A percentile compares a stretch with the other conserved stretches of the same genome.
Evolutionary conservation across 1,284 basidiomycete species (phyloP).

Genomic region (Termitomyces sp.): DNA sequence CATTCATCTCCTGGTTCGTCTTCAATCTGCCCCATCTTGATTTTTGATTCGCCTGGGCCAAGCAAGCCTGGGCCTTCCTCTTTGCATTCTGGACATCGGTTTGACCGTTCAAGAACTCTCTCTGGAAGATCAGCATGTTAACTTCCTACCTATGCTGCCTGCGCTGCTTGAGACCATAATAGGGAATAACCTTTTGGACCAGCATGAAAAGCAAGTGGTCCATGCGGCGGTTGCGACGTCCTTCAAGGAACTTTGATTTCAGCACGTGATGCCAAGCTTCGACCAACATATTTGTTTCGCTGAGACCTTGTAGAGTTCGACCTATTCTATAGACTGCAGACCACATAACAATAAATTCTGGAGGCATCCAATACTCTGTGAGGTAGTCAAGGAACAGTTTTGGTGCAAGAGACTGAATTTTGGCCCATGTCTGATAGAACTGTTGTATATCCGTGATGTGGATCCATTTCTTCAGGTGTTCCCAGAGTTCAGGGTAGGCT

Average conservation of each 20-base stretch:
- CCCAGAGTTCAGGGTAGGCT: not conserved
- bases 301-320: not conserved
- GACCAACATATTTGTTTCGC: constrained; percentile 1
- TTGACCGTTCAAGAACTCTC: no score
- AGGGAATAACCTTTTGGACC: not conserved
- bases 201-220: not conserved
- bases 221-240: not conserved
- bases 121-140: no score
- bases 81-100: no score
- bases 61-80: no score
- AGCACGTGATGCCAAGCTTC: constrained; percentile 1
- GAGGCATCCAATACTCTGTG: not conserved
- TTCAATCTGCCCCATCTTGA: no score
- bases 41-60: no score
- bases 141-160: not conserved
- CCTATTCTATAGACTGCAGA: not conserved
- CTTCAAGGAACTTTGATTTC: not conserved
- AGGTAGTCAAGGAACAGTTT: not conserved
- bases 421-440: not conserved
- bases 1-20: no score
- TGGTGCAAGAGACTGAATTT: not conserved
- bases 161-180: no score
- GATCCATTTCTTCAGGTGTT: not conserved
- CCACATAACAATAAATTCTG: not conserved
- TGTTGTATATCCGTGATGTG: not conserved